Conservation (phyloP, 2,329 filamentous ascomycete genomes). For the Iodosphaeria phyllophila region DNA sequence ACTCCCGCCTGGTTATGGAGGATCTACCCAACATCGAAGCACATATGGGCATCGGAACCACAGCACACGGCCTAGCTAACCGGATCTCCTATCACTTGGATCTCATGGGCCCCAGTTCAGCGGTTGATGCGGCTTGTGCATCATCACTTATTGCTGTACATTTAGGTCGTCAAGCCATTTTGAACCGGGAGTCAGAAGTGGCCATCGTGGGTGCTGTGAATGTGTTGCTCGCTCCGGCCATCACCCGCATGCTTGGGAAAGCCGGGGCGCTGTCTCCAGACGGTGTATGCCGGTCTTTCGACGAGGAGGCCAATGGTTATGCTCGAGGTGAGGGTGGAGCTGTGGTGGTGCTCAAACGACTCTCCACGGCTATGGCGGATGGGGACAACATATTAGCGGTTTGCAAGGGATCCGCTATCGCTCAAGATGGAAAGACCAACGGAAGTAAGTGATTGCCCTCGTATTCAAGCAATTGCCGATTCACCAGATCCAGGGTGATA, state of each 20-base stretch:
- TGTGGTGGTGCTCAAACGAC: slow-evolving; percentile 14
- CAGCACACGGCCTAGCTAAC: slow-evolving; percentile 16
- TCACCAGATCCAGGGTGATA: too few relatives aligned
- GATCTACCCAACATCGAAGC: slow-evolving; percentile 17
- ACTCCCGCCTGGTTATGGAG: slow-evolving; percentile 15
- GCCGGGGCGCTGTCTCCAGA: slow-evolving; percentile 10
- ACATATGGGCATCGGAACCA: slow-evolving; percentile 20
- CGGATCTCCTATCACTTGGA: slow-evolving; percentile 15
- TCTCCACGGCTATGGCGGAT: slow-evolving; percentile 13
- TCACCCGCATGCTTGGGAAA: slow-evolving; percentile 12
- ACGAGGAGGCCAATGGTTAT: slow-evolving; percentile 8
- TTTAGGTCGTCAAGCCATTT: slow-evolving; percentile 12
- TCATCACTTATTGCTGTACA: slow-evolving; percentile 15
- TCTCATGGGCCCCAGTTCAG: slow-evolving; percentile 13
- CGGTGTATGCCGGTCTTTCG: slow-evolving; percentile 8
- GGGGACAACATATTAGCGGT: slow-evolving; percentile 16
- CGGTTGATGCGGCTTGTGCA: slow-evolving; percentile 18
- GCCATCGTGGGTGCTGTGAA: slow-evolving; percentile 16
- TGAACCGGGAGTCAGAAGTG: slow-evolving; percentile 10
- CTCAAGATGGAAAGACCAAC: slow-evolving; percentile 12
- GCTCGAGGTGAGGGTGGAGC: slow-evolving; percentile 16
- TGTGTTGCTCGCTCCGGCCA: slow-evolving; percentile 12
- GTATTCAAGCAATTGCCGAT: too few relatives aligned
- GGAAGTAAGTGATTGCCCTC: too few relatives aligned
- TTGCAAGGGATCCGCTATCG: slow-evolving; percentile 13